Evolutionary conservation across 2,329 filamentous ascomycete species (phyloP).

Genomic region (Stemphylium vesicarium): DNA sequence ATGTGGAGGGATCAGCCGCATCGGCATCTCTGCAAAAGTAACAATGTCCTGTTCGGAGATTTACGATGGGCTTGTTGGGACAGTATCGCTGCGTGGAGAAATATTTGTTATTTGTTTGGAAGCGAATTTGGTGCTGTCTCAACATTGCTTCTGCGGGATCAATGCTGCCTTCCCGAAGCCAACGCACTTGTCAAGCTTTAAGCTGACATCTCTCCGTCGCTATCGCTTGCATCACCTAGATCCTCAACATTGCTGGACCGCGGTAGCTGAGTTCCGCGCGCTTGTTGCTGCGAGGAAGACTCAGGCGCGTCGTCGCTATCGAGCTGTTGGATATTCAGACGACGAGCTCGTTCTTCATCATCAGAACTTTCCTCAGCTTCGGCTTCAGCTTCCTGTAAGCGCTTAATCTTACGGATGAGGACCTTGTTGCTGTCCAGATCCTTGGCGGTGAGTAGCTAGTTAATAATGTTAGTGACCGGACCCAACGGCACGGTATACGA

Average conservation of each 20-base stretch:
- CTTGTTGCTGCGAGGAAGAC: conserved; percentile 8
- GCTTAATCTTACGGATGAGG: conserved; percentile 47
- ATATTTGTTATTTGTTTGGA: not conserved
- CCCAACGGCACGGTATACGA: not conserved
- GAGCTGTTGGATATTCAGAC: not conserved
- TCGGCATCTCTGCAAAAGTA: conserved; percentile 1
- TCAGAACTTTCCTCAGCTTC: conserved; percentile 35
- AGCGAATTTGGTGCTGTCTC: conserved; percentile 2
- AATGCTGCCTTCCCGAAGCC: conserved; percentile 4
- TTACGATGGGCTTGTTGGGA: conserved; percentile 1
- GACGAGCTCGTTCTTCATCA: conserved; percentile 25
- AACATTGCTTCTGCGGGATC: conserved; percentile 3
- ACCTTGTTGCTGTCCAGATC: conserved; percentile 41
- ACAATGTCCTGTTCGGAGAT: not conserved
- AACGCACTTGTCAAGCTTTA: not conserved
- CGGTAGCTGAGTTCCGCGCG: conserved; percentile 16
- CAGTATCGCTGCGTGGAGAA: not conserved
- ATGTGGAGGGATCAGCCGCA: conserved; percentile 2
- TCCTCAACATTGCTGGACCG: conserved; percentile 28
- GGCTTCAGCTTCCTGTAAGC: conserved; percentile 42
- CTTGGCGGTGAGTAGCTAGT: conserved; percentile 37
- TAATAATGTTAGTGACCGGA: conserved; percentile 4
- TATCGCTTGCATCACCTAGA: conserved; percentile 25
- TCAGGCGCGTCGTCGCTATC: not conserved
- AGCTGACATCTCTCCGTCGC: conserved; percentile 10